Evolutionary conservation across 768 basidiomycete genomes (phyloP).

Genomic region (Auriscalpium orientale): DNA sequence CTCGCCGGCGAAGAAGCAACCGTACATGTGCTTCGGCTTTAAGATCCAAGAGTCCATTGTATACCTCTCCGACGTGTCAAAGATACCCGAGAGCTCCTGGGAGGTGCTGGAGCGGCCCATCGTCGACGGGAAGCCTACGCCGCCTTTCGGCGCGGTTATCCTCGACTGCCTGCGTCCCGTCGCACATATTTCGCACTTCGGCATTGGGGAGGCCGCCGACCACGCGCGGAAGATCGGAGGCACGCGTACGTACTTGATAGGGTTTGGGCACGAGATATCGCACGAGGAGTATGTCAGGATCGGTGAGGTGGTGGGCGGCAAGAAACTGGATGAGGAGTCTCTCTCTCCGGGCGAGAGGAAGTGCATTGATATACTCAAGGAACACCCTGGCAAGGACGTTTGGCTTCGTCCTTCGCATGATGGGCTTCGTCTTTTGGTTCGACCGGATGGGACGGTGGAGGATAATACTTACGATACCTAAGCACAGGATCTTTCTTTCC

Average conservation of each 20-base stretch:
- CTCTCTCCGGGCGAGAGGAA: slow-evolving; percentile 28
- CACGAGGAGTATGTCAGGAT: slow-evolving; percentile 75
- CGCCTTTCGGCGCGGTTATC: slow-evolving; percentile 49
- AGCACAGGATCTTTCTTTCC: not conserved
- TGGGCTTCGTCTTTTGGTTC: slow-evolving; percentile 53
- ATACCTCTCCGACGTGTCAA: slow-evolving; percentile 80
- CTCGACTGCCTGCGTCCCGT: slow-evolving; percentile 68
- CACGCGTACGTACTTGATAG: slow-evolving; percentile 59
- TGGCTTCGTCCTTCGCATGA: slow-evolving; percentile 76
- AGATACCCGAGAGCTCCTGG: slow-evolving; percentile 74
- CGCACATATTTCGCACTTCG: slow-evolving; percentile 74
- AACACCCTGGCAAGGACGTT: slow-evolving; percentile 29
- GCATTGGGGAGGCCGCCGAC: slow-evolving; percentile 53
- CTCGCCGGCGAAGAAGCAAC: slow-evolving; percentile 30
- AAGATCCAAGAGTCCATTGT: slow-evolving; percentile 55
- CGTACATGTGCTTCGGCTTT: slow-evolving; percentile 66
- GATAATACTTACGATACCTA: slow-evolving; percentile 43
- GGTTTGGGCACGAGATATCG: slow-evolving; percentile 68
- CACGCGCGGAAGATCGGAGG: slow-evolving; percentile 52
- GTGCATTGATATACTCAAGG: slow-evolving; percentile 40
- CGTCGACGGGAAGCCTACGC: slow-evolving; percentile 17
- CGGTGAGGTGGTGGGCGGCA: slow-evolving; percentile 41
- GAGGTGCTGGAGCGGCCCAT: slow-evolving; percentile 29
- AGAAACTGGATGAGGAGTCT: slow-evolving; percentile 14
- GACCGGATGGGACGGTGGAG: slow-evolving; percentile 29